A percentile compares a stretch with the other conserved stretches of the same genome.
These are phyloP conservation scores for Persicaria maculosa DNA, from an alignment of 148 eudicot genomes.

Conservation along the genomic window DNA sequence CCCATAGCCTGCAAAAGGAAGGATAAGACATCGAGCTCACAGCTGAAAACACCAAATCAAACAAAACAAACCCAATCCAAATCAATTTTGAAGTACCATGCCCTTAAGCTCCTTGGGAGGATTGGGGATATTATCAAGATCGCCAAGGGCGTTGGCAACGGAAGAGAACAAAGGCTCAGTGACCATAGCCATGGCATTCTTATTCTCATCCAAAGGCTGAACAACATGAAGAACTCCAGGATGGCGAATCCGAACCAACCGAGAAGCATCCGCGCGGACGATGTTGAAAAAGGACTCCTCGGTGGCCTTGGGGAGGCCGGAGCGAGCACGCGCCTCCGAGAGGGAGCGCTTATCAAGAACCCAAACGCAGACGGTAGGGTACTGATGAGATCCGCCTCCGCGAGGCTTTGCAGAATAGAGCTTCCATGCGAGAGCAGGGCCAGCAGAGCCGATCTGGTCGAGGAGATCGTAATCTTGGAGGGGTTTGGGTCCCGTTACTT, in stretches of 20 bases:
- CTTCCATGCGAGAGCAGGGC: slow-evolving; percentile 85
- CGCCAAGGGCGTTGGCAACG: slow-evolving; percentile 73
- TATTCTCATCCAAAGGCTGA: slow-evolving; percentile 89
- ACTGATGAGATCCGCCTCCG: slow-evolving; percentile 39
- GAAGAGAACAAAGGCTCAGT: slow-evolving; percentile 93
- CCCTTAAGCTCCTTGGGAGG: slow-evolving; percentile 80
- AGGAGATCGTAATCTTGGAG: slow-evolving; percentile 76
- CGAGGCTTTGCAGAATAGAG: slow-evolving; percentile 80
- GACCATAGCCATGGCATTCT: slow-evolving; percentile 94
- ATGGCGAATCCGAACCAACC: slow-evolving; percentile 80
- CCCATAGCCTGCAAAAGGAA: slow-evolving; percentile 75
- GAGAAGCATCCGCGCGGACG: slow-evolving; percentile 60
- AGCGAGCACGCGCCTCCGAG: slow-evolving; percentile 52
- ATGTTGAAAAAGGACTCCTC: slow-evolving; percentile 80
- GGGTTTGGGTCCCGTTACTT: slow-evolving; percentile 87
- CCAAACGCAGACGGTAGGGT: slow-evolving; percentile 90
- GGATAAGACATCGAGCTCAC: slow-evolving; percentile 7
- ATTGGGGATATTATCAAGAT: slow-evolving; percentile 48
- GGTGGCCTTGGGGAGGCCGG: slow-evolving; percentile 60
- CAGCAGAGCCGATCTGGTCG: slow-evolving; percentile 91
- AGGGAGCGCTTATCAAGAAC: slow-evolving; percentile 61
- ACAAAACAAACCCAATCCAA: background rate
- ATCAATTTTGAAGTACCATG: slow-evolving; percentile 24
- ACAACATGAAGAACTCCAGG: slow-evolving; percentile 96
- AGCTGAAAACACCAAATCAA: background rate